Evolutionary conservation across 1,284 basidiomycete genomes (phyloP), one percentile per base, ranked within the genome.

Genomic region (Ustilago vetiveriae): DNA sequence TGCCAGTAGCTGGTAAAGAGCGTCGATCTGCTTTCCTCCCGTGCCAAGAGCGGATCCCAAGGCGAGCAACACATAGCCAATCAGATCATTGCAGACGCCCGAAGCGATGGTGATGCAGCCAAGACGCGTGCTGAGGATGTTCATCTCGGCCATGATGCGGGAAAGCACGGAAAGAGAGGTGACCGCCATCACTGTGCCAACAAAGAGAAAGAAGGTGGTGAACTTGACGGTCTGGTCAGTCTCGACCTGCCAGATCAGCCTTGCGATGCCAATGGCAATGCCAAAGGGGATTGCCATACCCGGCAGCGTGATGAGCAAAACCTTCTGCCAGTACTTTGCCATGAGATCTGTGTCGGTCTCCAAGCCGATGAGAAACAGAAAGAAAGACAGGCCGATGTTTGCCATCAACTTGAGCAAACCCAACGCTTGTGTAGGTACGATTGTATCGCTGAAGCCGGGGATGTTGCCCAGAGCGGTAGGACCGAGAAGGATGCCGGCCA

Each of bases 301-400:
- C 1, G 74, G 74, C 19, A 76, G 27, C 3, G 70, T 70, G 47
- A 75, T 76, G 41, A 72, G 49, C 14, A 59, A 6, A 3, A 75
- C 74, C 41, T 75, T 59, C 27, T 65, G 57, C 60, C 60, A 75
- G 29, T 74, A 62, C 39, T 52, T 54, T 10, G 65, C 69, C 60
- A 76, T 76, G 21, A 75, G 65, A 7, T 75, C 70, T 16, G 64
- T 70, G 33, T 76, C 74, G 14, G 74, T 76, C 42, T 76, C 74
- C 26, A 76, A 52, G 8, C 74, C 74, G 39, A 76, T 75, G 21
- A 75, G 54, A 13, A 75, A 68, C 19, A 75, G 56, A 36, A 75
- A 75, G n/a, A 70, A 30, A 4, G 68, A 60, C 4, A 75, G 58
- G 5, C 72, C 72, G 37, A 75, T 69, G 43, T 22, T 51, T 6